These are phyloP conservation scores for Trichosanthes truncata DNA, from an alignment of 306 rosid species.

Conservation along the genomic window DNA sequence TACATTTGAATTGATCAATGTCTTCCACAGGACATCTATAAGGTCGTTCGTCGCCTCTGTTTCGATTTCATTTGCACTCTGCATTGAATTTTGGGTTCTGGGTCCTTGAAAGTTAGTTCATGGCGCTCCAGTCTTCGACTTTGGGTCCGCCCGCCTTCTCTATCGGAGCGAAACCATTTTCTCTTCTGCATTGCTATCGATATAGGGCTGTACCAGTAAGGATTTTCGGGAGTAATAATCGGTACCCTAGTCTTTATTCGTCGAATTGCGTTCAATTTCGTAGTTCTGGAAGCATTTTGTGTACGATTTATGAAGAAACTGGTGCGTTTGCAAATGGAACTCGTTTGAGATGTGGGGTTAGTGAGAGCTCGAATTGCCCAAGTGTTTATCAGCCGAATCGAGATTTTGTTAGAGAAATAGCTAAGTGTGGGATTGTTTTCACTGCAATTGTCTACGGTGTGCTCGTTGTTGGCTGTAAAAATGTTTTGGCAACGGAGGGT, in stretches of 20 bases:
- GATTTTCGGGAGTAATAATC: constrained; percentile 19
- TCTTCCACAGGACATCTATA: neutral
- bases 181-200: constrained; percentile 18
- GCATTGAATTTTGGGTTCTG: constrained; percentile 11
- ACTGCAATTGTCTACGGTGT: constrained; percentile 62
- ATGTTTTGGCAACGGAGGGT: constrained; percentile 61
- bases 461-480: constrained; percentile 46
- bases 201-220: constrained; percentile 22
- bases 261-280: constrained; percentile 16
- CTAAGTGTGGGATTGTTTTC: constrained; percentile 48
- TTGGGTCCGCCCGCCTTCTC: constrained; percentile 14
- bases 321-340: constrained; percentile 21
- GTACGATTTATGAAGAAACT: constrained; percentile 6
- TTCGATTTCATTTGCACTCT: constrained; percentile 5
- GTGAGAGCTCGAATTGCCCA: constrained; percentile 17
- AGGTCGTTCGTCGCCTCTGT: neutral
- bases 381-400: constrained; percentile 28
- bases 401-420: constrained; percentile 26
- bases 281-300: constrained; percentile 15
- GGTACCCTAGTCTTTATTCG: constrained; percentile 17
- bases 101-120: constrained; percentile 9
- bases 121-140: constrained; percentile 32
- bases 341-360: constrained; percentile 27
- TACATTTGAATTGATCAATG: neutral
- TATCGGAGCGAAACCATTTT: constrained; percentile 17